Base-by-base conservation (phyloP, 2,329 filamentous ascomycete genomes). In the Davidsoniella eucalypti region DNA sequence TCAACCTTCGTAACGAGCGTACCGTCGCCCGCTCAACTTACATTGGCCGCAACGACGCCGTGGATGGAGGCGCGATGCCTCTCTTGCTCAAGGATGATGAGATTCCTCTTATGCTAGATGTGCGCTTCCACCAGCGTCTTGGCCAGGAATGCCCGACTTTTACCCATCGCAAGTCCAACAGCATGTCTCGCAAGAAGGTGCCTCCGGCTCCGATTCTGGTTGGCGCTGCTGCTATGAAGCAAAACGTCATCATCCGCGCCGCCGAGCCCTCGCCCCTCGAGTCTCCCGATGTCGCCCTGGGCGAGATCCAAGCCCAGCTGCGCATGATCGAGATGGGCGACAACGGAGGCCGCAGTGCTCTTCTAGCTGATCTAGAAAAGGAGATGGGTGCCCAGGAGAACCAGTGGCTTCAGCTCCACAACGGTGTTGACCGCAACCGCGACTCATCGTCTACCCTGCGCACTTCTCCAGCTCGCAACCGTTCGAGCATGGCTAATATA, bases 341-440 rank as follows among this genome's bases (percentile, higher is more conserved):
- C n/a, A 21, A 40, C 5, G 37, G 38, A 5, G 38, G 25, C 23
- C 52, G 49, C 16, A 33, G 45, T 44, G 67, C 65, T 33, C 65
- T 80, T 2, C 63, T 82, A 1, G 70, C 75, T 29, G 71, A 76
- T 53, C 63, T 82, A 1, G 78, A 82, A 58, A 66, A 65, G 54
- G 78, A 82, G 60, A 76, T 82, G 69, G 74, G 71, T 0, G 61
- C 69, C 55, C 73, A 82, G 58, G 75, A 78, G 58, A 67, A 67
- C 49, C 70, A 73, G 55, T 82, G 78, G 78, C 69, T 73, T 51
- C 64, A 70, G 46, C 69, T 80, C 63, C 74, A 75, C 51, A 63
- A 69, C 23, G 69, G 71, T 37, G 59, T 78, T 39, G 29, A 2
- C 12, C 29, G 4, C 12, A 63, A 65, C 48, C 69, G 69, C 51